Percentiles rank a stretch among this genome's conserved stretches.
Conservation (phyloP, 345 rosid species). For the Gossypium turneri region DNA sequence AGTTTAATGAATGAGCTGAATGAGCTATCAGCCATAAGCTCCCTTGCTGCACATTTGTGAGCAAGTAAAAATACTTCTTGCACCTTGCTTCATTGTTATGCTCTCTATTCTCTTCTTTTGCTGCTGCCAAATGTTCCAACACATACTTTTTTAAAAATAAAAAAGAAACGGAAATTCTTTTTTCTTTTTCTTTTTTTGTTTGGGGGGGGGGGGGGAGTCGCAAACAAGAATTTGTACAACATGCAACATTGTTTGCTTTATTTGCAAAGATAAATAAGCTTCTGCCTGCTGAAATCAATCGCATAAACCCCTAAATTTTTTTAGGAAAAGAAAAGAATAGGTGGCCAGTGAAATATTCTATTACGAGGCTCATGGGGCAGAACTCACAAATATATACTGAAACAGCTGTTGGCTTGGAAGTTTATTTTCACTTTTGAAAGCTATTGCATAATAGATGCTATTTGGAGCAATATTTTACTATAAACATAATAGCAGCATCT, state of each 20-base stretch:
- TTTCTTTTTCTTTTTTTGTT: too few relatives aligned
- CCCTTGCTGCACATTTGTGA: too few relatives aligned
- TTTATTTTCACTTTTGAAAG: neutral
- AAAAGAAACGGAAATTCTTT: too few relatives aligned
- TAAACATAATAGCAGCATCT: neutral
- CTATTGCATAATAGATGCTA: neutral
- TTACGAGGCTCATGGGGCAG: neutral
- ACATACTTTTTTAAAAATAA: neutral
- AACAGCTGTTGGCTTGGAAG: slow-evolving; percentile 2
- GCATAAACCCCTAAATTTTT: neutral
- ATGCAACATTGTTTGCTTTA: neutral
- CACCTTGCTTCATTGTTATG: too few relatives aligned
- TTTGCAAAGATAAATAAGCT: neutral
- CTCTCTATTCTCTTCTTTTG: too few relatives aligned
- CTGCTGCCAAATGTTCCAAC: too few relatives aligned
- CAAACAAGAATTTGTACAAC: neutral
- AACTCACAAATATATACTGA: neutral
- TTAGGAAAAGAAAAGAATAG: neutral
- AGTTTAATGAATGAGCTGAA: too few relatives aligned
- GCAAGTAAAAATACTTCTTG: too few relatives aligned
- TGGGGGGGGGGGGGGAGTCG: too few relatives aligned
- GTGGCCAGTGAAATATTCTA: neutral
- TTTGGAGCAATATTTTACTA: neutral
- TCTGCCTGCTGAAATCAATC: neutral
- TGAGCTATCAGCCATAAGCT: too few relatives aligned